Evolutionary conservation across 148 eudicot genomes (phyloP).

Genomic region (Cornus kousa): DNA sequence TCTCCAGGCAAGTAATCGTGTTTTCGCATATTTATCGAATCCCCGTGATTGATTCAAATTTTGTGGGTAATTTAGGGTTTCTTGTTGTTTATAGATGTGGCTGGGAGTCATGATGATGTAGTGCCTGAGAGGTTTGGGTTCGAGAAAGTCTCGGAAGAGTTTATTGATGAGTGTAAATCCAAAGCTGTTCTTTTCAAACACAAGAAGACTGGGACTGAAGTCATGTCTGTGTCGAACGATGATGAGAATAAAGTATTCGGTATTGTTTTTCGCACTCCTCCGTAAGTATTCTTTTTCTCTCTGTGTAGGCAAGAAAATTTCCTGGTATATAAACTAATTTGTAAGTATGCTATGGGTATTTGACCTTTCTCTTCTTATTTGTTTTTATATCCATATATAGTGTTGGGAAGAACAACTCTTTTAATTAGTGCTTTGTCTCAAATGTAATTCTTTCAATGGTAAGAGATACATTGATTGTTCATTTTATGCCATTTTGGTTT

Average conservation of each 20-base stretch:
- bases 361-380: not conserved
- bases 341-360: not conserved
- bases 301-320: too few species aligned
- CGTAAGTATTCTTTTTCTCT: conserved; percentile 46
- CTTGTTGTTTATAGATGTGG: conserved; percentile 27
- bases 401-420: too few species aligned
- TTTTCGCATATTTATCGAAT: not conserved
- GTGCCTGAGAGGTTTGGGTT: conserved; percentile 76
- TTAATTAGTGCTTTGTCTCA: not conserved
- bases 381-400: not conserved
- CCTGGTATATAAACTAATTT: too few species aligned
- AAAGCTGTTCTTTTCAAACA: conserved; percentile 83
- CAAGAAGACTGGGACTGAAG: conserved; percentile 80
- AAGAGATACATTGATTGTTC: not conserved
- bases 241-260: conserved; percentile 99
- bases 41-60: not conserved
- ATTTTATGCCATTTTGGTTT: not conserved
- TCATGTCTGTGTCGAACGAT: conserved; percentile 89
- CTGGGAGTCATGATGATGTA: conserved; percentile 47
- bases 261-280: conserved; percentile 92
- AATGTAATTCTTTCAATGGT: too few species aligned
- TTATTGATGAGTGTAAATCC: conserved; percentile 87
- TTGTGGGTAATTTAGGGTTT: conserved; percentile 2
- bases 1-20: conserved; percentile 28
- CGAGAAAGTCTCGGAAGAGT: conserved; percentile 81